These are phyloP conservation scores for Trametes cinnabarina DNA, from an alignment of 768 basidiomycete genomes.

Conservation along the genomic window DNA sequence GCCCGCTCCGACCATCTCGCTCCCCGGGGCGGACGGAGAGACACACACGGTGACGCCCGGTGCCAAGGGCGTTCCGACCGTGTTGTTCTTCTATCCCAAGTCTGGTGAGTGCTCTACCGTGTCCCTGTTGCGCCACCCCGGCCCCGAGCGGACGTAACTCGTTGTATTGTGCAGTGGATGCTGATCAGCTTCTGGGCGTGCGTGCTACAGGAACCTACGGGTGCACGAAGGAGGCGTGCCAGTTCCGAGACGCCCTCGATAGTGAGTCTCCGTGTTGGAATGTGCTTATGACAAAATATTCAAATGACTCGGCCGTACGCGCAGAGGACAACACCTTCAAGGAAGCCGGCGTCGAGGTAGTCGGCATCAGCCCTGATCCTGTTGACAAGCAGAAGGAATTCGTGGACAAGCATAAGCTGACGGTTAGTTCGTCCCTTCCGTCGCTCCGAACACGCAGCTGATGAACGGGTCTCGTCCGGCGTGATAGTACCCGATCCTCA, in stretches of 20 bases:
- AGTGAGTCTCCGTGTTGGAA: slow-evolving; percentile 40
- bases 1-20: slow-evolving; percentile 61
- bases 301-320: background rate
- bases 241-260: slow-evolving; percentile 75
- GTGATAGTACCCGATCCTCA: slow-evolving; percentile 72
- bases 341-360: slow-evolving; percentile 57
- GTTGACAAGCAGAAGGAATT: slow-evolving; percentile 73
- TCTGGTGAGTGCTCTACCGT: slow-evolving; percentile 43
- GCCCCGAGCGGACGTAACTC: background rate
- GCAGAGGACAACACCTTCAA: slow-evolving; percentile 66
- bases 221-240: slow-evolving; percentile 80
- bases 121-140: background rate
- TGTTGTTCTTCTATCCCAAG: slow-evolving; percentile 77
- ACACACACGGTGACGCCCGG: slow-evolving; percentile 60
- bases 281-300: background rate
- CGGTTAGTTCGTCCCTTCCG: slow-evolving; percentile 39
- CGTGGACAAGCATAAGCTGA: slow-evolving; percentile 66
- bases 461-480: background rate
- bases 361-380: slow-evolving; percentile 74
- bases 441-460: background rate
- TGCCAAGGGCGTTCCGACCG: slow-evolving; percentile 55
- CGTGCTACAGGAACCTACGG: slow-evolving; percentile 57
- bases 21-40: slow-evolving; percentile 63
- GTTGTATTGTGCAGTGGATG: background rate
- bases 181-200: background rate